phyloP scores from a whole-genome alignment of 2,329 filamentous ascomycete species.

The Helotiales sp. region DNA sequence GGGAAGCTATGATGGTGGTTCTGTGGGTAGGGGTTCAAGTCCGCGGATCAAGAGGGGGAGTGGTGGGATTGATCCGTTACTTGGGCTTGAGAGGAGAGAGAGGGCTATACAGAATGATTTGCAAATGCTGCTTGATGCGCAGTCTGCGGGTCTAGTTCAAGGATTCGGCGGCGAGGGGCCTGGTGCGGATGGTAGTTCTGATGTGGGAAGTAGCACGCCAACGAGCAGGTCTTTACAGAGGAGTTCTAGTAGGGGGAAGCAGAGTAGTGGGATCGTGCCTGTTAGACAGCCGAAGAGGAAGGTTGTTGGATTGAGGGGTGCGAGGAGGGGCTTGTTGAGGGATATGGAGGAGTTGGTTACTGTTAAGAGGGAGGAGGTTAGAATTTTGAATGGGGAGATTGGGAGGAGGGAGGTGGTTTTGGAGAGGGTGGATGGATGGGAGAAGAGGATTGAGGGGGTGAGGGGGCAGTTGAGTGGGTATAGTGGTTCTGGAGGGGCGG shows the following conservation, averaged over 20 bases:
- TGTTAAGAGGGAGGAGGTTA: conserved; percentile 72
- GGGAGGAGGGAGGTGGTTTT: conserved; percentile 62
- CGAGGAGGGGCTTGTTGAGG: conserved; percentile 67
- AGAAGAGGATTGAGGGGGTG: conserved; percentile 46
- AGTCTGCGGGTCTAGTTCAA: conserved; percentile 53
- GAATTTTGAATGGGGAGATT: conserved; percentile 61
- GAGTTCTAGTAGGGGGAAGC: conserved; percentile 24
- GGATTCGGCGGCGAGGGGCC: conserved; percentile 36
- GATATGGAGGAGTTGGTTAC: conserved; percentile 67
- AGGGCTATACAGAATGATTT: conserved; percentile 60
- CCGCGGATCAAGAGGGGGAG: conserved; percentile 24
- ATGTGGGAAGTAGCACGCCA: conserved; percentile 43
- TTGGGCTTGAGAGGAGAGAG: conserved; percentile 53
- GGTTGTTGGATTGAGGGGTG: conserved; percentile 62
- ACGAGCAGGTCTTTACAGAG: conserved; percentile 30
- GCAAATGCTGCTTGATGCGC: conserved; percentile 62
- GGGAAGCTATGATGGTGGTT: conserved; percentile 7
- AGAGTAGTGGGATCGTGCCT: conserved; percentile 55
- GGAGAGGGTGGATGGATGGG: conserved; percentile 60
- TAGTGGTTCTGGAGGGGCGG: conserved; percentile 58
- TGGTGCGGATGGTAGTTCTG: conserved; percentile 47
- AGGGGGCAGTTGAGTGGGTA: conserved; percentile 57
- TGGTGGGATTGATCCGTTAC: conserved; percentile 40
- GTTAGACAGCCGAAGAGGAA: conserved; percentile 60
- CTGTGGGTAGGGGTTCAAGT: conserved; percentile 14